A percentile compares a stretch with the other conserved stretches of the same genome.
These are phyloP conservation scores for Castanospermum australe DNA, from an alignment of 306 rosid genomes.

Conservation along the genomic window DNA sequence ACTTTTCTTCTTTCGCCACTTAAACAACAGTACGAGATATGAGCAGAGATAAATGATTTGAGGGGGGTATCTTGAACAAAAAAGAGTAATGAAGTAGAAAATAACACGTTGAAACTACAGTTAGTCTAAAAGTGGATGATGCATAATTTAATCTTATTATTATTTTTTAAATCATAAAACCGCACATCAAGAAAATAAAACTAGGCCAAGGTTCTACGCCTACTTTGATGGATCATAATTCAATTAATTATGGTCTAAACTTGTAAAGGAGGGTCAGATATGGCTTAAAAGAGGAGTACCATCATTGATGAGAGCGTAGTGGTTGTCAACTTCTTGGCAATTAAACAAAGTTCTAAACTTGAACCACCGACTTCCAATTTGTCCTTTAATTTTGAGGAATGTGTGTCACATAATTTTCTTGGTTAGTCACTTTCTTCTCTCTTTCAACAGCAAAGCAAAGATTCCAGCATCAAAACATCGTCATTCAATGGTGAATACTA, in stretches of 20 bases:
- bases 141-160: no score
- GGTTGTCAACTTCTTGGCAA: constrained; percentile 36
- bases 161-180: no score
- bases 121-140: no score
- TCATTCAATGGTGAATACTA: background rate
- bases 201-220: background rate
- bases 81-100: no score
- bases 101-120: no score
- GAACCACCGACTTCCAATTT: constrained; percentile 44
- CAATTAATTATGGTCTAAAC: background rate
- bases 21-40: no score
- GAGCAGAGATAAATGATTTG: no score
- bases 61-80: no score
- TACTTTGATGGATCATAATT: background rate
- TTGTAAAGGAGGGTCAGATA: background rate
- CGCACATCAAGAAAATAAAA: background rate
- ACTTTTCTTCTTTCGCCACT: no score
- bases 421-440: constrained; percentile 10
- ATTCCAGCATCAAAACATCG: background rate
- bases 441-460: constrained; percentile 25
- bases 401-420: constrained; percentile 27
- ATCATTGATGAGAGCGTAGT: constrained; percentile 3
- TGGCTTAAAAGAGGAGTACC: background rate
- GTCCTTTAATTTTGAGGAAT: background rate
- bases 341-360: constrained; percentile 19